phyloP scores from a whole-genome alignment of 2,329 filamentous ascomycete species.

The Fusarium continuum region DNA sequence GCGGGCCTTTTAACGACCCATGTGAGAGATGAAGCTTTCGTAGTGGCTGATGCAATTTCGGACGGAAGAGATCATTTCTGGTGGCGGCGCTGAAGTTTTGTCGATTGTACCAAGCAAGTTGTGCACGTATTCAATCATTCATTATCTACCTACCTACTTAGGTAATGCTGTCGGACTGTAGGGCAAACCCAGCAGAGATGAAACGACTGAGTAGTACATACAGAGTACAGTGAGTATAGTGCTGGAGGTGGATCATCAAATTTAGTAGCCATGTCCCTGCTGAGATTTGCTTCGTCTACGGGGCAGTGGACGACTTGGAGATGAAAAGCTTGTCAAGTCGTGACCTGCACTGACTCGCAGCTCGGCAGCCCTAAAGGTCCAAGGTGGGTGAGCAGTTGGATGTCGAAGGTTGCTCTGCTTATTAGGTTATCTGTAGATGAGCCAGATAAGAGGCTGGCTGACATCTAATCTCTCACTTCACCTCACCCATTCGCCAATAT shows the following conservation, averaged over 20 bases:
- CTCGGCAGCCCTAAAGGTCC: conserved; percentile 3
- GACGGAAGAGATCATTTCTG: not conserved
- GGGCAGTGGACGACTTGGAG: conserved; percentile 14
- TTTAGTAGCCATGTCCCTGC: conserved; percentile 33
- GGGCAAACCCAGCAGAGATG: not conserved
- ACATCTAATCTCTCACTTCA: not conserved
- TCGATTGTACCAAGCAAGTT: not conserved
- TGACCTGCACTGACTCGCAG: conserved; percentile 31
- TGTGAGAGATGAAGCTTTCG: conserved; percentile 21
- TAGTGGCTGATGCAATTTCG: conserved; percentile 3
- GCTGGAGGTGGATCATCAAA: conserved; percentile 36
- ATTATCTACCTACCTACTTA: no score
- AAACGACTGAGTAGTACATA: conserved; percentile 5
- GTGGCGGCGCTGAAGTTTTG: not conserved
- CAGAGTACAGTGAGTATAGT: no score
- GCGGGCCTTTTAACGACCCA: conserved; percentile 22
- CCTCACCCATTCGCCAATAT: conserved; percentile 1
- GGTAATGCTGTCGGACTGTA: not conserved
- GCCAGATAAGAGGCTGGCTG: conserved; percentile 9
- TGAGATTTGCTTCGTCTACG: conserved; percentile 22
- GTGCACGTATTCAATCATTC: not conserved
- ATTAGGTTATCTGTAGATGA: not conserved
- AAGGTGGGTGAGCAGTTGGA: conserved; percentile 1
- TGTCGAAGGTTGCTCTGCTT: not conserved
- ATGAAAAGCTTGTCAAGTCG: conserved; percentile 15